Evolutionary conservation across 176 grass and related monocot species (phyloP).

Genomic region (Hsuehochloa calcarea): DNA sequence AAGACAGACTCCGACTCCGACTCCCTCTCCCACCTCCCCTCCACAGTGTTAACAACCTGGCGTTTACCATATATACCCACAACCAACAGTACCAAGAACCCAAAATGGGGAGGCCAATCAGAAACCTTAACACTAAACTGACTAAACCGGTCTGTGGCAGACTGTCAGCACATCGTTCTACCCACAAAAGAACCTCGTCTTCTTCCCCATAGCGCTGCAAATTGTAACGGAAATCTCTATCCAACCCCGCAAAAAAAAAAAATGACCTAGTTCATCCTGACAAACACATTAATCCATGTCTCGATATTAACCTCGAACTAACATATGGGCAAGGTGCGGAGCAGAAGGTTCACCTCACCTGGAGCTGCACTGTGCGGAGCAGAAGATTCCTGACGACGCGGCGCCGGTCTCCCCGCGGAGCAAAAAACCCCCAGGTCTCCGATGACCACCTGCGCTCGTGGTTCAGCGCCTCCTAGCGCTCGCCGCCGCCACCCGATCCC

Average conservation of each 20-base stretch:
- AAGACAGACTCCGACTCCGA: not conserved
- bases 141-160: too few relatives aligned
- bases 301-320: too few relatives aligned
- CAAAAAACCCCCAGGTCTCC: slow-evolving; percentile 24
- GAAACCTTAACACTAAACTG: too few relatives aligned
- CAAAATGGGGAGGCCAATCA: too few relatives aligned
- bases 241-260: not conserved
- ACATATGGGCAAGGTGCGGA: too few relatives aligned
- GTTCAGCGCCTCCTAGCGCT: slow-evolving; percentile 20
- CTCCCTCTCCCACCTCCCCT: not conserved
- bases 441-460: slow-evolving; percentile 45
- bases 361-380: slow-evolving; percentile 35
- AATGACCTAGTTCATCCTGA: not conserved
- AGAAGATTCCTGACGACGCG: slow-evolving; percentile 43
- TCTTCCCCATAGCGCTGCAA: not conserved
- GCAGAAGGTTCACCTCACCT: too few relatives aligned
- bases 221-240: not conserved
- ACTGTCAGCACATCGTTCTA: not conserved
- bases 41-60: not conserved
- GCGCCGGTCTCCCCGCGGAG: slow-evolving; percentile 35
- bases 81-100: too few relatives aligned
- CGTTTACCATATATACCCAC: too few relatives aligned
- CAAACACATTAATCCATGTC: not conserved
- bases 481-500: slow-evolving; percentile 30
- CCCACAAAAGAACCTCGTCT: not conserved